Evolutionary conservation across 768 basidiomycete genomes (phyloP).

Genomic region (Auriculariales sp.): DNA sequence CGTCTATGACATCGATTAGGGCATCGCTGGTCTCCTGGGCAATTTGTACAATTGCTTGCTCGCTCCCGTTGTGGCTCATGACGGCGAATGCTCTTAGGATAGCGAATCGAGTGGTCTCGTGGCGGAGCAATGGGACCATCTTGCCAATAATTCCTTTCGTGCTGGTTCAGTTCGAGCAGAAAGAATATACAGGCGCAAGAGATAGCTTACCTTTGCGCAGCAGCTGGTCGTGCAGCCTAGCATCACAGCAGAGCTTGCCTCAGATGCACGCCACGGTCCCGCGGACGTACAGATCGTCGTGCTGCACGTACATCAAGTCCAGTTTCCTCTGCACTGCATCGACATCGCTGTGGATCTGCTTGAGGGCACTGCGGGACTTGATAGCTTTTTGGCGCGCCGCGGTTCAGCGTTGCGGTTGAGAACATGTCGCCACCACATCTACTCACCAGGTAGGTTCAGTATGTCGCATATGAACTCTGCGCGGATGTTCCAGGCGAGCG

Average conservation of each 20-base stretch:
- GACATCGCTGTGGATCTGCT: conserved; percentile 47
- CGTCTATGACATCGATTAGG: conserved; percentile 31
- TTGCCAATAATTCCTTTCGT: conserved; percentile 38
- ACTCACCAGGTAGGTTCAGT: not conserved
- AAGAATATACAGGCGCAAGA: not conserved
- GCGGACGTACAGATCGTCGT: conserved; percentile 29
- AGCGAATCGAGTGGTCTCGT: conserved; percentile 31
- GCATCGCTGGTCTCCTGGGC: conserved; percentile 25
- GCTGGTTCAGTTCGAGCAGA: not conserved
- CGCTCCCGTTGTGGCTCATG: conserved; percentile 48
- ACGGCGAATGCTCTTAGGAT: conserved; percentile 41
- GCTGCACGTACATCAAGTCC: conserved; percentile 31
- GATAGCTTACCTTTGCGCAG: conserved; percentile 33
- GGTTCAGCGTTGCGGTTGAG: not conserved
- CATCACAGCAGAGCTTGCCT: conserved; percentile 47
- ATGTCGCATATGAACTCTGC: not conserved
- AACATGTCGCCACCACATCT: not conserved
- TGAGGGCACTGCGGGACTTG: conserved; percentile 39
- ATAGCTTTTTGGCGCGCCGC: conserved; percentile 28
- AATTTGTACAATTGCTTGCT: conserved; percentile 32
- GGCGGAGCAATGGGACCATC: conserved; percentile 37
- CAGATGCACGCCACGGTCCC: conserved; percentile 49
- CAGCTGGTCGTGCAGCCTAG: conserved; percentile 43
- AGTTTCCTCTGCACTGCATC: conserved; percentile 33
- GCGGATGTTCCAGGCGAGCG: not conserved